Evolutionary conservation across 2,329 filamentous ascomycete species (phyloP).

Genomic region (Dactylella cylindrospora): DNA sequence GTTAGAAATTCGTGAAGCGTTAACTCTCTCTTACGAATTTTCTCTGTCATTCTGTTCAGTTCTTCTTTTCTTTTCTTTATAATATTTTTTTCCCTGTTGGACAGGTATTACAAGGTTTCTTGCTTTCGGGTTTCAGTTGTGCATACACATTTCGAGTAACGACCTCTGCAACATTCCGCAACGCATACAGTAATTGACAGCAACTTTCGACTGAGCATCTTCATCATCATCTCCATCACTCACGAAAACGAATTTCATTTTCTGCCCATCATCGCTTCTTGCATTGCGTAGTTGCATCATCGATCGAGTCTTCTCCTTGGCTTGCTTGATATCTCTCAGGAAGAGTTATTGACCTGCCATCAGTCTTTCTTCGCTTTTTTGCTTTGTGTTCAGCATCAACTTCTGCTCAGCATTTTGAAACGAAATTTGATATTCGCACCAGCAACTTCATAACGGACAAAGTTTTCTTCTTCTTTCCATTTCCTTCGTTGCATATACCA

Average conservation of each 20-base stretch:
- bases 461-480: constrained; percentile 11
- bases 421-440: constrained; percentile 11
- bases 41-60: too few relatives aligned
- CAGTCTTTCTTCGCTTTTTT: constrained; percentile 17
- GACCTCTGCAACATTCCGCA: constrained; percentile 25
- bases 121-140: too few relatives aligned
- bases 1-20: constrained; percentile 29
- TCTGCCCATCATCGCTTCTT: constrained; percentile 2
- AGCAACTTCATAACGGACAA: constrained; percentile 11
- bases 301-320: too few relatives aligned
- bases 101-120: constrained; percentile 38
- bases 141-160: constrained; percentile 1
- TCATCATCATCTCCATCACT: constrained; percentile 11
- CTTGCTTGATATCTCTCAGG: constrained; percentile 42
- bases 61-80: constrained; percentile 12
- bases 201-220: constrained; percentile 25
- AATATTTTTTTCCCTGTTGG: too few relatives aligned
- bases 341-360: constrained; percentile 34
- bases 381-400: constrained; percentile 2
- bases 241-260: constrained; percentile 39
- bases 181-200: constrained; percentile 31
- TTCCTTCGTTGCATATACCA: constrained; percentile 7
- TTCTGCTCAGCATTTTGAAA: constrained; percentile 15
- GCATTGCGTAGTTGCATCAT: constrained; percentile 2
- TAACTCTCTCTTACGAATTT: constrained; percentile 33